phyloP scores from a whole-genome alignment of 2,329 filamentous ascomycete genomes.

The Aspergillus neoniger region DNA sequence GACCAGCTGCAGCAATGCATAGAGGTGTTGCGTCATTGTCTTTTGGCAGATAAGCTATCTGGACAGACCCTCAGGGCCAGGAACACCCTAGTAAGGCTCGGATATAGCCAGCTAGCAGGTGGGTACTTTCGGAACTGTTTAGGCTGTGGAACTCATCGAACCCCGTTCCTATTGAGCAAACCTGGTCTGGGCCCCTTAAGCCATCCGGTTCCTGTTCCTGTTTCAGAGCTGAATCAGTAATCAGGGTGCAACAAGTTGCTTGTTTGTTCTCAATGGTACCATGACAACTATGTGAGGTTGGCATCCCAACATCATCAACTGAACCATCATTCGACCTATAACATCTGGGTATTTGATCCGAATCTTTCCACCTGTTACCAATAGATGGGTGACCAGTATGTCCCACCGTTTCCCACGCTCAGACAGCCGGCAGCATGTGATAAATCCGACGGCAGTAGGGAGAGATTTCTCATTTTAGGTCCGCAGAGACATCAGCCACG shows the following conservation, averaged over 20 bases:
- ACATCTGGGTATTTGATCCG: not conserved
- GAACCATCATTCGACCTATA: not conserved
- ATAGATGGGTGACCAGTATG: not conserved
- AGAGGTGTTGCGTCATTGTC: not conserved
- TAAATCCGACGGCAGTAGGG: not conserved
- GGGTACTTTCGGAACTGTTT: not conserved
- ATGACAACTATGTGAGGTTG: not conserved
- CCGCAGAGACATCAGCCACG: not conserved
- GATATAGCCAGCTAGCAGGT: constrained; percentile 4
- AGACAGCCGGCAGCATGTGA: not conserved
- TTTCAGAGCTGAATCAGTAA: not conserved
- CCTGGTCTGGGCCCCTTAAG: not conserved
- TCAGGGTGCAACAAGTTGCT: not conserved
- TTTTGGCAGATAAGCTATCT: not conserved
- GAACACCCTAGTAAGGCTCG: not conserved
- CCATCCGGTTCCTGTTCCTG: not conserved
- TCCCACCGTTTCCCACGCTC: not conserved
- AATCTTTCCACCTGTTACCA: not conserved
- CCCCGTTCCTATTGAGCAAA: not conserved
- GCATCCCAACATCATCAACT: not conserved
- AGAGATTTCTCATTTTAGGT: not conserved
- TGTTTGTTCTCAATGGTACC: not conserved
- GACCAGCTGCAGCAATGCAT: not conserved
- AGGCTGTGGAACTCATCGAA: not conserved
- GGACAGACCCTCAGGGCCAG: not conserved